Conservation (phyloP, 495 filamentous ascomycete species). For the Podospora fimiseda region DNA sequence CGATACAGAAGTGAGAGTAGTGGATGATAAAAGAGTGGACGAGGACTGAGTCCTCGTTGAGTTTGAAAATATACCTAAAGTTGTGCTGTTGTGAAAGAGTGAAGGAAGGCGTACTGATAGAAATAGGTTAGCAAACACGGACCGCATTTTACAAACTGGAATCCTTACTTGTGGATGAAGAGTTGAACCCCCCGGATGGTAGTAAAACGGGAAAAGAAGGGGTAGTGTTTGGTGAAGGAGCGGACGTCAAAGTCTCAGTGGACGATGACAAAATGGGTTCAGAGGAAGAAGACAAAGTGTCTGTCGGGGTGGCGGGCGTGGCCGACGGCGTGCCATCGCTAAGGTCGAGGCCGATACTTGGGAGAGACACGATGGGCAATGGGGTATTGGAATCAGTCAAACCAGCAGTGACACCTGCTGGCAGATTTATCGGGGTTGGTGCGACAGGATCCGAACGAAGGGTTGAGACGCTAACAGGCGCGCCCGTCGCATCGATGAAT, state of each 20-base stretch:
- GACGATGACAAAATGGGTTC: slow-evolving; percentile 11
- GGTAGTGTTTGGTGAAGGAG: slow-evolving; percentile 39
- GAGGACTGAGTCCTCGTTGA: slow-evolving; percentile 25
- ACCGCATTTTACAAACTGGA: background rate
- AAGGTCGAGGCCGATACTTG: slow-evolving; percentile 3
- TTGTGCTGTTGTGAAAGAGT: slow-evolving; percentile 36
- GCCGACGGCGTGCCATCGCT: slow-evolving; percentile 25
- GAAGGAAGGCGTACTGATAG: slow-evolving; percentile 28
- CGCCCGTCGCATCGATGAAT: slow-evolving; percentile 42
- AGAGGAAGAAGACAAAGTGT: slow-evolving; percentile 4
- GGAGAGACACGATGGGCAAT: slow-evolving; percentile 24
- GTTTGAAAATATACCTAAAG: slow-evolving; percentile 23
- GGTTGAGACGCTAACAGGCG: slow-evolving; percentile 32
- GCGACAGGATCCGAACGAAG: slow-evolving; percentile 21
- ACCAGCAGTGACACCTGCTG: slow-evolving; percentile 20
- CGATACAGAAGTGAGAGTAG: slow-evolving; percentile 16
- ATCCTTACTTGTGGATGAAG: slow-evolving; percentile 24
- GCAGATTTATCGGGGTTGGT: slow-evolving; percentile 4
- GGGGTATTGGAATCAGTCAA: slow-evolving; percentile 12
- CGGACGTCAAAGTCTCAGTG: slow-evolving; percentile 37
- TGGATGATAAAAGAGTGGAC: slow-evolving; percentile 13
- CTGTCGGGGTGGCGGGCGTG: slow-evolving; percentile 17
- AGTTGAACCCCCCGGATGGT: slow-evolving; percentile 31
- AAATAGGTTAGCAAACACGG: background rate
- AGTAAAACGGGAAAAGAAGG: slow-evolving; percentile 37